Conservation (phyloP, 305 asterid species). For the Lippia alba region DNA sequence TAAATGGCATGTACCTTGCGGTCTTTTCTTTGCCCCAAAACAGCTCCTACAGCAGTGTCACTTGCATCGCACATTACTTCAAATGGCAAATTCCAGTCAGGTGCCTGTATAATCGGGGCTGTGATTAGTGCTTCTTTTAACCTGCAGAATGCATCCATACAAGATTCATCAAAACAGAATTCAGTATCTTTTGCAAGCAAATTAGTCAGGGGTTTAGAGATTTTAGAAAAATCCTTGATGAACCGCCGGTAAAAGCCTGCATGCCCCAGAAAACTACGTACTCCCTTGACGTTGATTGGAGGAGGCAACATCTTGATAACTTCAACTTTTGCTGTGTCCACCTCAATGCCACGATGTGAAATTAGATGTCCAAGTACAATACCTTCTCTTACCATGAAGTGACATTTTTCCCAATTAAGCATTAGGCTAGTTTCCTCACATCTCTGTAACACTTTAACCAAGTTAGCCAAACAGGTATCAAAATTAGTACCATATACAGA, state of each 20-base stretch:
- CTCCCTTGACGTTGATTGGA: neutral
- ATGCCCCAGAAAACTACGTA: constrained; percentile 3
- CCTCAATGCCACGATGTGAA: neutral
- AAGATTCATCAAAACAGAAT: neutral
- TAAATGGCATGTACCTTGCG: neutral
- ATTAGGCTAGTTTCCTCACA: constrained; percentile 7
- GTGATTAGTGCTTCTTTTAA: neutral
- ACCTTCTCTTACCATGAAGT: neutral
- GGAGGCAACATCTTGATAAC: neutral
- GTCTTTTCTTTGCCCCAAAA: neutral
- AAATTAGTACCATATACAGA: neutral
- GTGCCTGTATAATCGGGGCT: neutral
- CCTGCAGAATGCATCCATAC: neutral
- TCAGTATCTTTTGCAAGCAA: neutral
- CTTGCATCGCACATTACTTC: constrained; percentile 20
- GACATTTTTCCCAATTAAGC: neutral
- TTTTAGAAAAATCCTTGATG: neutral
- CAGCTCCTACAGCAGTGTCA: neutral
- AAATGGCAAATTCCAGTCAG: neutral
- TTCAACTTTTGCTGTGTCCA: neutral
- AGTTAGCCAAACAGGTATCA: neutral
- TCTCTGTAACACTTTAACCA: neutral
- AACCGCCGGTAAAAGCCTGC: neutral
- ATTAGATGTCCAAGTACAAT: neutral
- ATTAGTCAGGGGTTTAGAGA: neutral